Base-by-base conservation (phyloP, 306 rosid species). In the Rubus idaeus region DNA sequence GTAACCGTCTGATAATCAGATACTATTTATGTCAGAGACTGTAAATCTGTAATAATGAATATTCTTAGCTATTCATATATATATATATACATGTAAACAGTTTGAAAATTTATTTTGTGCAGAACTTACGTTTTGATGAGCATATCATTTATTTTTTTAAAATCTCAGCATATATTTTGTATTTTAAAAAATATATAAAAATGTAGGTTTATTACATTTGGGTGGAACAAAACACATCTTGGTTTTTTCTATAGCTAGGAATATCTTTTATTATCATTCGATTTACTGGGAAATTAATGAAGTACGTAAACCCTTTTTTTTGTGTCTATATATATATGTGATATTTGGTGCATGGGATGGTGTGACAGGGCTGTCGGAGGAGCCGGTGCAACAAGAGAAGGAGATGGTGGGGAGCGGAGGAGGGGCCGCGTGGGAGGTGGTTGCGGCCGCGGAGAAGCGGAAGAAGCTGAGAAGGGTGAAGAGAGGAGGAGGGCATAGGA, bases 281-380 rank as follows among this genome's bases (percentile, higher is more conserved):
- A 30, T 20, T 55, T 17, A 17, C 58, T 18, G n/a, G 10, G 26
- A 55, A 55, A n/a, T 4, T 6, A n/a, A 8, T 10, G 26, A 6
- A n/a, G 61, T 3, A n/a, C n/a, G n/a, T n/a, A 50, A 14, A 7
- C 2, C 8, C 16, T 18, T 53, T 2, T 53, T 16, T 55, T 3
- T 55, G 11, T 20, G 13, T 56, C 26, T 7, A 12, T 10, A 8
- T n/a, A 1, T 12, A 18, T 8, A 13, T 12, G n/a, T 63, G 17
- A 64, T 39, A 20, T 41, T 23, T 2, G 8, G 4, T 44, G 20
- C 58, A 68, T 67, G 47, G 39, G 45, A 47, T 57, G 44, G 14
- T 49, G 9, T 17, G 13, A 13, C 78, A 94, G 98, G 97, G 40
- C 79, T 95, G 12, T 95, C 99, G 65, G 99, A 95, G 88, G 99